Evolutionary conservation across 2,329 filamentous ascomycete genomes (phyloP), one percentile per base, ranked within the genome.

Genomic region (Ophiobolus disseminans): DNA sequence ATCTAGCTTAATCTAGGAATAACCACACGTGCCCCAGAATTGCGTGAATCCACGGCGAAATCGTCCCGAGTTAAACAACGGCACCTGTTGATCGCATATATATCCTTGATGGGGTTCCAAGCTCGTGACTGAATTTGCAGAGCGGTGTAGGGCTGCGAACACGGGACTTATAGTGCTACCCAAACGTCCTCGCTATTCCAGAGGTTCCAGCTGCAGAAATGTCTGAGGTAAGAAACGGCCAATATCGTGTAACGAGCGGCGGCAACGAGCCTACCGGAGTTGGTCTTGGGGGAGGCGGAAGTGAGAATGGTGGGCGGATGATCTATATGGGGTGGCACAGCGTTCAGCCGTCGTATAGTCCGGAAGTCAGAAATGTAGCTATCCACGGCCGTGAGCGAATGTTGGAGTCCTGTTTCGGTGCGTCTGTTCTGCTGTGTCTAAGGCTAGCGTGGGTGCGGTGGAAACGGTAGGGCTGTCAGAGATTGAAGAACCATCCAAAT

Each of bases 1-100:
- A 42, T 34, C 46, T 45, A 50, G 49, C 54, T 57, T 42, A 48
- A 55, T 53, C 35, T 48, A 51, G 54, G 30, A 32, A 39, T 21
- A 45, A n/a, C 11, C 47, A 43, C 52, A 51, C 37, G 55, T 55
- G 57, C 48, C 38, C 44, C 39, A 37, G 30, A 34, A 49, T 55
- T 55, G 45, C 39, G 38, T 44, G 35, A 22, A n/a, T 42, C 48
- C 25, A 48, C 37, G 37, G 48, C 36, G 37, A 41, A 45, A 40
- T 37, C 40, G 46, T 48, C 31, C 28, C 40, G 43, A 40, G 45
- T n/a, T 56, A 51, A 31, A 57, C 22, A 40, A 40, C 30, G 26
- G 36, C 35, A 25, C 44, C 41, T 48, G 47, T 36, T 48, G 49
- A 53, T 36, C 44, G 38, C 14, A 35, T 31, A 48, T 44, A 23